Evolutionary conservation across 257 asterid genomes (phyloP), one percentile per base, ranked within the genome.

Genomic region (Solanum infundibuliforme): DNA sequence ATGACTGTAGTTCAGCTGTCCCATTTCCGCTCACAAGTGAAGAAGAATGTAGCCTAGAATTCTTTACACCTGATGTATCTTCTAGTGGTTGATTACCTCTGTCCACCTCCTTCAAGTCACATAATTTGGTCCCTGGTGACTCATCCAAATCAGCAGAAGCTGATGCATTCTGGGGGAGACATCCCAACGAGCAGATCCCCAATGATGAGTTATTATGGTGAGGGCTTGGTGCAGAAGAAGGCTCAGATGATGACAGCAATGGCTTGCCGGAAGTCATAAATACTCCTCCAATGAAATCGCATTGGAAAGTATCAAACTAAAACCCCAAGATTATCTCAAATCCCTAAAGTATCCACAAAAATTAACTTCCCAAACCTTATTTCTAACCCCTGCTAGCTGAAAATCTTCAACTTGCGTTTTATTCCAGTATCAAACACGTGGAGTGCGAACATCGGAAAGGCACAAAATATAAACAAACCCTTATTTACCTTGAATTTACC

Each of bases 211-310:
- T 90, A 73, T n/a, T 88, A 75, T 90, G 88, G 60, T 48, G 36
- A 41, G 93, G 91, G 46, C 87, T 84, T 35, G 95, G 88, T 43
- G 87, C 90, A 86, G 92, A 93, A 9, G 87, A 85, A 62, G 89
- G 91, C 87, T 93, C 94, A 89, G 90, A 89, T 29, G 90, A 83
- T 84, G 95, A 88, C 89, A 95, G 91, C 93, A 95, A 90, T n/a
- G 95, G 97, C 91, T 93, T 92, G 90, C 91, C 94, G 86, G 98
- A 93, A 90, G 95, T 93, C 99, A 95, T 95, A 93, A 87, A 93
- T 88, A 87, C 88, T 58, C 91, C 92, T 88, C 91, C 84, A 66
- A 72, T 79, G 86, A 55, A 55, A 88, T 90, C 91, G 86, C 93
- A 94, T 92, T 88, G 91, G 92, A 79, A 55, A 88, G 87, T 84